Evolutionary conservation across 768 basidiomycete species (phyloP).

Genomic region (Hydnomerulius pinastri): DNA sequence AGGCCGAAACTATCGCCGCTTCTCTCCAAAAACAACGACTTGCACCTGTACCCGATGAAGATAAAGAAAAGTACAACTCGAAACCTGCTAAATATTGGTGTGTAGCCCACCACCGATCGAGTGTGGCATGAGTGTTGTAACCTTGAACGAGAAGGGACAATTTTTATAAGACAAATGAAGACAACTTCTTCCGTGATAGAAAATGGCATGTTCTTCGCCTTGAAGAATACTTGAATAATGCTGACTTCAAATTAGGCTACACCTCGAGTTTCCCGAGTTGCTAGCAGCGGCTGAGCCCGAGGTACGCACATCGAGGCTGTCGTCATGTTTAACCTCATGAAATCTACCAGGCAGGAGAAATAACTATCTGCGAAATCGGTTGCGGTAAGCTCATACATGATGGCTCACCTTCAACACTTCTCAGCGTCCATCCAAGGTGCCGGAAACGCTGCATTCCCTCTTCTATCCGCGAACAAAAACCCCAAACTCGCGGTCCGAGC

Average conservation of each 20-base stretch:
- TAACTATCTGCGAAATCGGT: constrained; percentile 83
- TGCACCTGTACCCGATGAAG: constrained; percentile 72
- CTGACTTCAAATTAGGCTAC: constrained; percentile 54
- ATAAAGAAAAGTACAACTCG: constrained; percentile 70
- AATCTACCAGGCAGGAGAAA: constrained; percentile 68
- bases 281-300: constrained; percentile 65
- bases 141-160: constrained; percentile 68
- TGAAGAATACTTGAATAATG: neutral
- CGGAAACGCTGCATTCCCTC: constrained; percentile 92
- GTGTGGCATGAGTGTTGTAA: constrained; percentile 28
- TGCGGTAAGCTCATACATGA: constrained; percentile 60
- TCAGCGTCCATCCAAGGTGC: constrained; percentile 57
- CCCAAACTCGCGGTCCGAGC: constrained; percentile 72
- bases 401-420: neutral
- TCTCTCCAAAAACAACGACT: constrained; percentile 71
- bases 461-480: constrained; percentile 83
- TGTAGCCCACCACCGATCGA: constrained; percentile 21
- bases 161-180: constrained; percentile 85
- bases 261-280: constrained; percentile 94
- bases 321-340: neutral
- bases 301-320: constrained; percentile 39
- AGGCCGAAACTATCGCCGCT: constrained; percentile 67
- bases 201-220: constrained; percentile 60
- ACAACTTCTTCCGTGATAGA: constrained; percentile 92
- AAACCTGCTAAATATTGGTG: constrained; percentile 77